Evolutionary conservation across 768 basidiomycete genomes (phyloP).

Genomic region (Leccinum disarticulatum): DNA sequence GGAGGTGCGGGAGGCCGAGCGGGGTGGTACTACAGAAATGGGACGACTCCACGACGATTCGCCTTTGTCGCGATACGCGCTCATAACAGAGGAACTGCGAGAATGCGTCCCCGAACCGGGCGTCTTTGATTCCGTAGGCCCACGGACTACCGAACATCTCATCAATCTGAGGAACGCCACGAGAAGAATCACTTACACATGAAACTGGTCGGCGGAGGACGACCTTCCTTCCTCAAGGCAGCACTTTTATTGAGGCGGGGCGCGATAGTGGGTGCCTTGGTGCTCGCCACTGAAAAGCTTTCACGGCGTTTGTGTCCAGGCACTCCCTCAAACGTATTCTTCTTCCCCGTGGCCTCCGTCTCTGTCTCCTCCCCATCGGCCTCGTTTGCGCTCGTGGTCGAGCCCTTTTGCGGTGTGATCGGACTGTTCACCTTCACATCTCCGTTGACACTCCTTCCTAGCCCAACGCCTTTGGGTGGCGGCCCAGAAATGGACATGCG

Average conservation of each 20-base stretch:
- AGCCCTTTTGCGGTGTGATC: constrained; percentile 13
- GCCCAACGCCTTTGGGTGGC: constrained; percentile 9
- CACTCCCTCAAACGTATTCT: constrained; percentile 69
- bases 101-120: constrained; percentile 39
- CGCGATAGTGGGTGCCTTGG: constrained; percentile 40
- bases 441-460: constrained; percentile 3
- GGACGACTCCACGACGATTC: constrained; percentile 16
- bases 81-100: constrained; percentile 43
- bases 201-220: constrained; percentile 63
- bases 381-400: constrained; percentile 23
- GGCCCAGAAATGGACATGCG: constrained; percentile 34
- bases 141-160: constrained; percentile 42
- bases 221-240: constrained; percentile 43
- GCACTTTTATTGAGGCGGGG: constrained; percentile 48
- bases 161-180: not conserved
- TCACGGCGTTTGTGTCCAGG: constrained; percentile 84
- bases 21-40: constrained; percentile 29
- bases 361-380: constrained; percentile 31
- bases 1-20: constrained; percentile 45
- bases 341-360: constrained; percentile 30
- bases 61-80: constrained; percentile 25
- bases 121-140: constrained; percentile 40
- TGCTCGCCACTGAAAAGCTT: constrained; percentile 65
- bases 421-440: constrained; percentile 5
- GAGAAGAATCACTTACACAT: constrained; percentile 54